Evolutionary conservation across 257 asterid species (phyloP).

Genomic region (Przewalskia tangutica): DNA sequence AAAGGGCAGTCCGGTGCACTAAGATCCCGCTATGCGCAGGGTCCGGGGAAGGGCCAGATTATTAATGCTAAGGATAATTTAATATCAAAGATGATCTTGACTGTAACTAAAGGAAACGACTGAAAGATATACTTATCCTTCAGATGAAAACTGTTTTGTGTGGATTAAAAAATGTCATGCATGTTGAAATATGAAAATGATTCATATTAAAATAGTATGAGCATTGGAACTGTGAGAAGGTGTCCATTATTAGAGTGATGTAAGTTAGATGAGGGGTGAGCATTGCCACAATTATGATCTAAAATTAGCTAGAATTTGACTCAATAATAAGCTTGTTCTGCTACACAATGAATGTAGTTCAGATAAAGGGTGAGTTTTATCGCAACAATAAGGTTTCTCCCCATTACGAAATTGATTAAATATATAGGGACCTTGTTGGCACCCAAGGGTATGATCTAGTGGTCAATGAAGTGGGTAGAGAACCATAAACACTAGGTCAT

Average conservation of each 20-base stretch:
- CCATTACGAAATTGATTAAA: not conserved
- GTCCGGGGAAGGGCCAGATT: too few relatives aligned
- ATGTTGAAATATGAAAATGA: not conserved
- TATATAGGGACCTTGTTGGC: not conserved
- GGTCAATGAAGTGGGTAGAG: not conserved
- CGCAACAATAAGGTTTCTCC: not conserved
- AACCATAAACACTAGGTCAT: not conserved
- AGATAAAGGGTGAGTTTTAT: not conserved
- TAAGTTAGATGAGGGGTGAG: not conserved
- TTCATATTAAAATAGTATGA: not conserved
- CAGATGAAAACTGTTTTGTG: not conserved
- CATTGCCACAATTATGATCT: not conserved
- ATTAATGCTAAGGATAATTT: not conserved
- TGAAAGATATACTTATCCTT: not conserved
- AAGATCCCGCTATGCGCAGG: too few relatives aligned
- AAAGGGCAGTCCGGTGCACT: too few relatives aligned
- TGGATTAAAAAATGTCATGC: not conserved
- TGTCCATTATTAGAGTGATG: not conserved
- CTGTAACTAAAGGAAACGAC: not conserved
- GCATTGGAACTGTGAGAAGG: not conserved
- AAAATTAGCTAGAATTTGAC: not conserved
- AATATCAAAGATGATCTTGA: not conserved
- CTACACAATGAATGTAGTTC: not conserved
- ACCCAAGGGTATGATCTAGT: not conserved
- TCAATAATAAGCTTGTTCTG: not conserved